Base-by-base conservation (phyloP, 768 basidiomycete genomes). In the Strobilomyces echinocephalus region DNA sequence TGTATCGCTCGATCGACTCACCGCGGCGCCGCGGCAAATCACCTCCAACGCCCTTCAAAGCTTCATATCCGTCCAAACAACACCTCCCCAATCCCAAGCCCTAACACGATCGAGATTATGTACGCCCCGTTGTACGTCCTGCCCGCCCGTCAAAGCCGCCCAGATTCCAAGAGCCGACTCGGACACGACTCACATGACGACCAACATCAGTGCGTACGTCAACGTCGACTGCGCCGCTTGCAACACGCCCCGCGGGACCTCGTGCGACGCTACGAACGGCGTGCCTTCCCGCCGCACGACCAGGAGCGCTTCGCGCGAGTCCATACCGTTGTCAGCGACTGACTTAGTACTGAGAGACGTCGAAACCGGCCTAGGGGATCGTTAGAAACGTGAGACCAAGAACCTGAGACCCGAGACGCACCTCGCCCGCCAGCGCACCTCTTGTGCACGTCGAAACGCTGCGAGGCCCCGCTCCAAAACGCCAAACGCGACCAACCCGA, bases 61-160 rank as follows among this genome's bases (percentile, higher is more conserved):
- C 30, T 30, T 3, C 8, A 36, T 2, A 49, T 39, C 8, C 86
- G 74, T 9, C 86, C 86, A 59, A 90, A 88, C 28, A 84, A 49
- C 12, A 82, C 67, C 71, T 94, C 92, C 8, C 91, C 93, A 14
- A 87, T 65, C 8, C 82, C 86, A 26, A 86, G 69, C 0, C 91
- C 91, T 4, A 81, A 48, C 11, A 91, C 63, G 55, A 93, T 80
- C 9, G 85, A 76, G 35, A 94, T 79, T 52, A 94, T 75, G 63
- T 81, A 95, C 15, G 80, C 85, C 6, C 79, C 85, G 58, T 92
- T 83, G 71, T 86, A 94, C 3, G 87, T 88, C 92, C 91, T 94
- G 63, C 50, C 30, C 6, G 30, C 24, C 30, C 30, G 30, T 30
- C 30, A 30, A 9, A 30, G 30, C 30, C 30, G 30, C 30, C 1